Percentiles rank a stretch among this genome's conserved stretches.
These are phyloP conservation scores for Wakefieldia striispora DNA, from an alignment of 768 basidiomycete species.

Conservation along the genomic window DNA sequence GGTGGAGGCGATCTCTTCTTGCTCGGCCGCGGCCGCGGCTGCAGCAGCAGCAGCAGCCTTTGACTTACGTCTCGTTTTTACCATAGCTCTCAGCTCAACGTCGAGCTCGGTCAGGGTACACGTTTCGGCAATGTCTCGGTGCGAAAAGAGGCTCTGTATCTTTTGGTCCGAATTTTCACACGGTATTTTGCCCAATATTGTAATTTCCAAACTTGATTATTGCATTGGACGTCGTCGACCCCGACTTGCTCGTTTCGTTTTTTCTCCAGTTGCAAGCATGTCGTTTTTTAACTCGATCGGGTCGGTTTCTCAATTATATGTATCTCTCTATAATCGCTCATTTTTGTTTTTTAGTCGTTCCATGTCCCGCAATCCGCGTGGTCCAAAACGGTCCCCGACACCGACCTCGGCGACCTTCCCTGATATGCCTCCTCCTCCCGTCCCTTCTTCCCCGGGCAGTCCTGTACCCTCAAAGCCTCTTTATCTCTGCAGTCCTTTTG, in stretches of 20 bases:
- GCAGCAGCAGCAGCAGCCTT: slow-evolving; percentile 46
- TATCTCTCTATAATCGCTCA: slow-evolving; percentile 8
- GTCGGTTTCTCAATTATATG: slow-evolving; percentile 40
- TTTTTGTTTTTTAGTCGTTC: slow-evolving; percentile 50
- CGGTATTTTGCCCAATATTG: slow-evolving; percentile 11
- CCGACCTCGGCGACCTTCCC: slow-evolving; percentile 65
- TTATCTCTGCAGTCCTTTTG: slow-evolving; percentile 92
- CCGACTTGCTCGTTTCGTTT: background rate
- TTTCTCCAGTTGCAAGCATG: slow-evolving; percentile 39
- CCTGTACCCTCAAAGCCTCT: slow-evolving; percentile 53
- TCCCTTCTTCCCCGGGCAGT: slow-evolving; percentile 38
- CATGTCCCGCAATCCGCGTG: slow-evolving; percentile 71
- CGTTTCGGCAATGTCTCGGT: slow-evolving; percentile 13
- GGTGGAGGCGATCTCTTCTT: slow-evolving; percentile 33
- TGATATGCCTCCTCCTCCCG: slow-evolving; percentile 42
- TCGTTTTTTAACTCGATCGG: slow-evolving; percentile 84
- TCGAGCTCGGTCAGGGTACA: slow-evolving; percentile 29
- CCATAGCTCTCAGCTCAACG: slow-evolving; percentile 44
- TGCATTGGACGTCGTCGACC: slow-evolving; percentile 4
- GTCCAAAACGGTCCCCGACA: slow-evolving; percentile 70
- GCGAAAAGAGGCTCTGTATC: background rate
- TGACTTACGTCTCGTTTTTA: slow-evolving; percentile 61
- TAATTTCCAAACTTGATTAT: slow-evolving; percentile 2
- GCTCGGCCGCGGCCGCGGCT: slow-evolving; percentile 21
- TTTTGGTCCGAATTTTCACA: slow-evolving; percentile 14